Evolutionary conservation across 2,329 filamentous ascomycete species (phyloP), one percentile per base, ranked within the genome.

Genomic region (Trichophyton simii): DNA sequence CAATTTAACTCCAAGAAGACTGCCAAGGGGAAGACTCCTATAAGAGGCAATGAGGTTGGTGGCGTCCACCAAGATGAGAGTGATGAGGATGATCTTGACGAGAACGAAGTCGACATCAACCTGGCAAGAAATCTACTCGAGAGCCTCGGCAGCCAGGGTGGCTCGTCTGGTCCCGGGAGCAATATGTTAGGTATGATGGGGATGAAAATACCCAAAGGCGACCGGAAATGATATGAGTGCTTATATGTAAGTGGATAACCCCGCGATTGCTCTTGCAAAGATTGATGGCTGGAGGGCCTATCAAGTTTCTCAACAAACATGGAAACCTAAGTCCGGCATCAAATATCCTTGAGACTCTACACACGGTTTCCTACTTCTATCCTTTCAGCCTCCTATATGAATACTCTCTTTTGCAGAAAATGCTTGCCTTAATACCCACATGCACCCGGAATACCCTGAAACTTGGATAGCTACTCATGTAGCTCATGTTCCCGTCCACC

Each of bases 171-270:
- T 0, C 94, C 94, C 0, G 88, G 88, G 1, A 86, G 91, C 0
- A 97, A 96, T 71, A 77, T 99, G 63, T 80, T 99, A 68, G 87
- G 86, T 5, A 82, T 95, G 76, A 87, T 97, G 86, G 91, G 91
- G 0, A 78, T 96, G 66, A 81, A 83, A 46, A 78, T 96, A 63
- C 92, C 92, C 0, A 81, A 88, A 63, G 90, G 95, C 68, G 89
- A 92, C 61, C 63, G 63, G n/a, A 42, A 48, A 11, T 60, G 20
- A 52, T 55, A 3, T 42, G 25, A 55, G 34, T 34, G 6, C 28
- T 31, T 18, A 55, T 36, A 28, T 20, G 25, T 25, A 11, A 52
- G 13, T 11, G 20, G 22, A 52, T 25, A 25, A 52, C 11, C 25
- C 46, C 13, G 20, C 18, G 2, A 25, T 9, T 38, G 9, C 11